Base-by-base conservation (phyloP, 805 yeast genomes). In the Henningerozyma blattae region DNA sequence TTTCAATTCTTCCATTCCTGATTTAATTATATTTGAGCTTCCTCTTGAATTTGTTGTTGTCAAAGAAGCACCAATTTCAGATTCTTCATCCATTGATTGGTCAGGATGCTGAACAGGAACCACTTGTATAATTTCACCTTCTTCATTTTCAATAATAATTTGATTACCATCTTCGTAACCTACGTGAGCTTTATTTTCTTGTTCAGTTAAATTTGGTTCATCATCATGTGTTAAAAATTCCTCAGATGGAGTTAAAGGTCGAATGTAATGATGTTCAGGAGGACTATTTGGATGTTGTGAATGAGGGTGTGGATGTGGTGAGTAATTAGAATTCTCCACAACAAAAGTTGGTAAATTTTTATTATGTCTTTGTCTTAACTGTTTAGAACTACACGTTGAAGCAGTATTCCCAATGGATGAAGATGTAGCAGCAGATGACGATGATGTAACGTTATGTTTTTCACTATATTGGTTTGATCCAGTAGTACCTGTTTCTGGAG, bases 71-170 rank as follows among this genome's bases (percentile, higher is more conserved):
- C 25, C 33, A 15, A 32, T 9, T n/a, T 5, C 14, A 25, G 40
- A 46, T 38, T 48, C 55, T 25, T 54, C 55, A 25, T 53, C 57
- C 25, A 34, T 39, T 9, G 41, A 39, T 12, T 13, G 10, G n/a
- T 9, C 6, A 7, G 12, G n/a, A 10, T 24, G 7, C 7, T 24
- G 7, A 24, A 24, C 27, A 24, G 10, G 10, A 24, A 24, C 27
- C 10, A 24, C 27, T 10, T 24, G 76, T 33, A 89, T 48, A 29
- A 86, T 68, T 50, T 87, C 95, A 35, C 97, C 97, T 31, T 76
- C 67, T 36, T 69, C 72, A 56, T 86, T 91, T 52, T 89, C 98
- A 35, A 89, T 65, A 34, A 87, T 70, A 25, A 87, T 54, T 28
- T 68, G 62, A 25, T 62, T 47, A 18, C 94, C 95, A 45, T 85